Percentiles rank a stretch among this genome's conserved stretches.
Evolutionary conservation across 306 rosid species (phyloP).

Genomic region (Lathyrus oleraceus): DNA sequence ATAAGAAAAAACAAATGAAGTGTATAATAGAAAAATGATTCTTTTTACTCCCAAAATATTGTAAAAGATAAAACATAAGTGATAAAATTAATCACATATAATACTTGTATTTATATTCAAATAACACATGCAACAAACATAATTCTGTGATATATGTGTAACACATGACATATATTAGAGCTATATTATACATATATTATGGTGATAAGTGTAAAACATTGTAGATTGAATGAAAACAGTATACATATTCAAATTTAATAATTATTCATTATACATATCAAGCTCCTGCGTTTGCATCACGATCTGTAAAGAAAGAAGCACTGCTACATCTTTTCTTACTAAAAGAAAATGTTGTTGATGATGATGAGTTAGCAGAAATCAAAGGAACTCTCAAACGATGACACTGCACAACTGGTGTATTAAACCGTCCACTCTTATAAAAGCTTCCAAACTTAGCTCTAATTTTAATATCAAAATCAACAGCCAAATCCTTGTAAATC

Average conservation of each 20-base stretch:
- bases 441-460: constrained; percentile 27
- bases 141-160: no score
- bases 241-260: background rate
- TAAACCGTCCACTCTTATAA: background rate
- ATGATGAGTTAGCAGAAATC: constrained; percentile 10
- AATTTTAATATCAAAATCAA: constrained; percentile 36
- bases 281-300: constrained; percentile 1
- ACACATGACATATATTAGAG: background rate
- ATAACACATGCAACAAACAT: background rate
- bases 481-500: constrained; percentile 32
- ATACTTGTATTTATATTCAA: background rate
- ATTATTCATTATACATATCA: background rate
- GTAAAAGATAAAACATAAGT: no score
- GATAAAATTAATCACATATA: no score
- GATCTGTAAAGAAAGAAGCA: constrained; percentile 28
- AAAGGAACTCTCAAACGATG: constrained; percentile 36
- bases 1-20: no score
- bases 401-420: constrained; percentile 35
- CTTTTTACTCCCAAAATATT: no score
- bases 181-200: no score
- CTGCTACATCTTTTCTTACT: constrained; percentile 29
- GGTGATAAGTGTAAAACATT: background rate
- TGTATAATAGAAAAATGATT: no score
- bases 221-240: background rate
- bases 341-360: constrained; percentile 7